Percentiles rank a stretch among this genome's conserved stretches.
Conservation (phyloP, 805 yeast species). For the Blastobotrys muscicola region DNA sequence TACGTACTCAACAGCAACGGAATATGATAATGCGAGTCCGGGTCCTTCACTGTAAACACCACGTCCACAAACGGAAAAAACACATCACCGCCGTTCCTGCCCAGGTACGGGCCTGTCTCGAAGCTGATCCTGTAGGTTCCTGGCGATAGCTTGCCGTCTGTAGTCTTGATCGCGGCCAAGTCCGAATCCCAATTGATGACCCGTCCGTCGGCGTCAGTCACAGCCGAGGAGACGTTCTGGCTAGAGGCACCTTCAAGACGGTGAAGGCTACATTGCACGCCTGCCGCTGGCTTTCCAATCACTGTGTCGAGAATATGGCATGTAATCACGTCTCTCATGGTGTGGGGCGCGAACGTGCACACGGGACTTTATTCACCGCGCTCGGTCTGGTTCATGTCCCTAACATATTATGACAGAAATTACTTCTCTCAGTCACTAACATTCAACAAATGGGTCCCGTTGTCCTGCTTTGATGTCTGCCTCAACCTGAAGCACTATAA, state of each 20-base stretch:
- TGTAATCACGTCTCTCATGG: slow-evolving; percentile 49
- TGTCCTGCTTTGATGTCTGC: slow-evolving; percentile 11
- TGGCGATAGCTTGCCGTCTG: slow-evolving; percentile 30
- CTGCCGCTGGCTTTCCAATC: slow-evolving; percentile 68
- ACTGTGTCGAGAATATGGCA: slow-evolving; percentile 87
- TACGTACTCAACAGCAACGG: slow-evolving; percentile 78
- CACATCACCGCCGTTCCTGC: slow-evolving; percentile 33
- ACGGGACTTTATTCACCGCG: too few relatives aligned
- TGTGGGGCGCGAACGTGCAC: too few relatives aligned
- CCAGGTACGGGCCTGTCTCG: slow-evolving; percentile 61
- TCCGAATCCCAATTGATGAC: slow-evolving; percentile 51
- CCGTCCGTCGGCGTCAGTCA: slow-evolving; percentile 76
- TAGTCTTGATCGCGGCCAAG: slow-evolving; percentile 31
- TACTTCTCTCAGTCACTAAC: slow-evolving; percentile 9
- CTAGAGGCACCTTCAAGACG: slow-evolving; percentile 15
- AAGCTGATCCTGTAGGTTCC: slow-evolving; percentile 73
- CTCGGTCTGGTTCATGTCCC: neutral
- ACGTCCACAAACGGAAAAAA: slow-evolving; percentile 89
- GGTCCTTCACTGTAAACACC: slow-evolving; percentile 52
- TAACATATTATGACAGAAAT: neutral
- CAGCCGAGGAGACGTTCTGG: slow-evolving; percentile 50
- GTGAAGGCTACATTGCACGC: slow-evolving; percentile 52
- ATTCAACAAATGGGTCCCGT: slow-evolving; percentile 17
- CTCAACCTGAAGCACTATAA: slow-evolving; percentile 2
- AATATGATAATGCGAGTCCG: slow-evolving; percentile 78